Evolutionary conservation across 2,329 filamentous ascomycete species (phyloP), one percentile per base, ranked within the genome.

Genomic region (Scytalidium sp.): DNA sequence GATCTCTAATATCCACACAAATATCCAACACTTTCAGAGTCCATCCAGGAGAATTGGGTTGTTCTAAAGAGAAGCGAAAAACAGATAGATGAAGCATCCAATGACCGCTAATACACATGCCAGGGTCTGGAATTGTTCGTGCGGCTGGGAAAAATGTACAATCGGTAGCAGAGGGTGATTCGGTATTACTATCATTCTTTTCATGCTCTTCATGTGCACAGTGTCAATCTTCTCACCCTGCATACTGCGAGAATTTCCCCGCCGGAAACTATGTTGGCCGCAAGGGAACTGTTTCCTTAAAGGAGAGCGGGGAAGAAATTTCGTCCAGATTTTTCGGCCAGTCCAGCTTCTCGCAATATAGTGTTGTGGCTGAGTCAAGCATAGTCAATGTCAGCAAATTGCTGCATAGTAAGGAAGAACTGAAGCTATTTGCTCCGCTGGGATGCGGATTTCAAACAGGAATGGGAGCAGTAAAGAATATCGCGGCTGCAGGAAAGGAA

Each of bases 401-500:
- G 10, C 48, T 60, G 9, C 54, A 57, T 6, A 55, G 61, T 3
- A 57, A 56, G 41, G 62, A 60, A 8, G 57, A 66, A 40, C 47
- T 70, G 47, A 57, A 56, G 1, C 50, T 67, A 17, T 67, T 63
- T 39, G 64, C 70, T 5, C 68, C 70, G 1, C 58, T 74, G 22
- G 70, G 70, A 1, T 73, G 71, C 49, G 70, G 70, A 0, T 66
- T 71, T 45, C 67, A 69, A 58, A 73, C 71, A 3, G 71, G 71
- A 13, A 66, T 65, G 3, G 70, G 69, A 11, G 65, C 70, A 0
- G 61, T 73, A 1, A 50, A 69, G 7, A 69, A 72, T 43, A 56
- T 69, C 0, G 58, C 66, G 3, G 61, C 66, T 39, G 58, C 62
- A 2, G 23, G 10, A 3, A 53, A 57, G 8, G 49, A 57, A 2